Evolutionary conservation across 169 alveolate genomes (phyloP).

Genomic region (Eimeria falciformis): DNA sequence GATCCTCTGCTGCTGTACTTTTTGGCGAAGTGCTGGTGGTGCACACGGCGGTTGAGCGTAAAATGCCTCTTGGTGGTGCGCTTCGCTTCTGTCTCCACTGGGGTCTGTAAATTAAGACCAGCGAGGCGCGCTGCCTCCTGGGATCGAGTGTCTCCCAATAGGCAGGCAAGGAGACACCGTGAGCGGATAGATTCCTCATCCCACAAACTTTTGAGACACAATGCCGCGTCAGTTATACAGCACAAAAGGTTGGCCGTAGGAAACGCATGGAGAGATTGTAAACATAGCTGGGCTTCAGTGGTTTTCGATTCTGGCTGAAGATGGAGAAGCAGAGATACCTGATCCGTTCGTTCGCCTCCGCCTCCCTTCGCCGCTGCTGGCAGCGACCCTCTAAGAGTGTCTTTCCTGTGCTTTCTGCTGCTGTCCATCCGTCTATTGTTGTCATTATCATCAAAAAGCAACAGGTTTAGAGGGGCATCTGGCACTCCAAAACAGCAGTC

Average conservation of each 20-base stretch:
- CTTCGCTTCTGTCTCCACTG: slow-evolving; percentile 15
- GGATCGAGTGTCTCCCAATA: slow-evolving; percentile 53
- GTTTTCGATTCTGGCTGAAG: slow-evolving; percentile 50
- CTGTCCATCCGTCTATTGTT: slow-evolving; percentile 2
- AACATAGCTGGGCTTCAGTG: slow-evolving; percentile 48
- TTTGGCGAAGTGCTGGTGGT: slow-evolving; percentile 9
- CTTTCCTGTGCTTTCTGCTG: neutral
- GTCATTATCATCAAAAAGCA: slow-evolving; percentile 40
- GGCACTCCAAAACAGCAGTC: slow-evolving; percentile 49
- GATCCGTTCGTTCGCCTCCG: neutral
- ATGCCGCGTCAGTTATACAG: slow-evolving; percentile 56
- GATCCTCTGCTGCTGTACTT: slow-evolving; percentile 56
- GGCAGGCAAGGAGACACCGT: slow-evolving; percentile 58
- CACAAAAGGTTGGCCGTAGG: slow-evolving; percentile 69
- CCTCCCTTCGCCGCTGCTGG: neutral
- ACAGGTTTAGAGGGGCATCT: slow-evolving; percentile 65
- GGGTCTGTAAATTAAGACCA: slow-evolving; percentile 53
- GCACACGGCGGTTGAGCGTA: slow-evolving; percentile 36
- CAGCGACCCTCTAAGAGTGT: neutral
- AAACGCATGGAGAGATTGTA: slow-evolving; percentile 67
- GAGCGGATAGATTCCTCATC: slow-evolving; percentile 52
- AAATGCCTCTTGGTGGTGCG: slow-evolving; percentile 21
- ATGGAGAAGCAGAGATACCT: slow-evolving; percentile 45
- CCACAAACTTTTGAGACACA: slow-evolving; percentile 42
- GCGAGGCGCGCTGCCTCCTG: slow-evolving; percentile 59